A percentile compares a stretch with the other conserved stretches of the same genome.
These are phyloP conservation scores for Fagus crenata DNA, from an alignment of 306 rosid species.

Conservation along the genomic window DNA sequence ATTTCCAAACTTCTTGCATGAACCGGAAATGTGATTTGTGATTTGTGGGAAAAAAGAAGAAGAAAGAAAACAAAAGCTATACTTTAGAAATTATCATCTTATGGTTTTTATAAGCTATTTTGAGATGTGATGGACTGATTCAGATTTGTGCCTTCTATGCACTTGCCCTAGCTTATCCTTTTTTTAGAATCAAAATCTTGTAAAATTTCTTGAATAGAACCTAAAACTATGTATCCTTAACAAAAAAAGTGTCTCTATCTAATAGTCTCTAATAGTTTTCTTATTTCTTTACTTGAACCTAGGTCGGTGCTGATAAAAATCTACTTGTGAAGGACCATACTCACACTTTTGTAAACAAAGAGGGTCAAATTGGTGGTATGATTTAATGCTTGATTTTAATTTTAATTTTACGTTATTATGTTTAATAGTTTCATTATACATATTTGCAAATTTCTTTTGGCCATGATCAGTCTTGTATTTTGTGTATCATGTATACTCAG, in stretches of 20 bases:
- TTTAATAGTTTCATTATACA: slow-evolving; percentile 5
- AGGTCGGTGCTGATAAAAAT: slow-evolving; percentile 91
- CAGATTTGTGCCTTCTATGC: neutral
- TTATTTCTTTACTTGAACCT: slow-evolving; percentile 29
- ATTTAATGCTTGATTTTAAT: slow-evolving; percentile 29
- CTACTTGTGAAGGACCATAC: slow-evolving; percentile 95
- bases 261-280: slow-evolving; percentile 14
- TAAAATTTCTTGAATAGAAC: neutral
- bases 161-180: neutral
- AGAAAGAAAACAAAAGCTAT: neutral
- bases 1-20: no score
- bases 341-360: slow-evolving; percentile 92
- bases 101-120: neutral
- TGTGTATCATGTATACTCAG: slow-evolving; percentile 12
- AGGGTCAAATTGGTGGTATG: slow-evolving; percentile 94
- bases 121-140: neutral
- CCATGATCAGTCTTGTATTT: neutral
- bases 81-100: neutral
- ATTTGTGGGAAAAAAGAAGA: neutral
- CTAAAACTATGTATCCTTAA: slow-evolving; percentile 3
- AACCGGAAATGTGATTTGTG: neutral
- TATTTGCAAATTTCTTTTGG: slow-evolving; percentile 15
- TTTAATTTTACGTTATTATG: slow-evolving; percentile 5
- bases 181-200: neutral
- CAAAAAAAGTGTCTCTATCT: neutral